These are phyloP conservation scores for Nemania sp. DNA, from an alignment of 2,329 filamentous ascomycete species.

Conservation along the genomic window DNA sequence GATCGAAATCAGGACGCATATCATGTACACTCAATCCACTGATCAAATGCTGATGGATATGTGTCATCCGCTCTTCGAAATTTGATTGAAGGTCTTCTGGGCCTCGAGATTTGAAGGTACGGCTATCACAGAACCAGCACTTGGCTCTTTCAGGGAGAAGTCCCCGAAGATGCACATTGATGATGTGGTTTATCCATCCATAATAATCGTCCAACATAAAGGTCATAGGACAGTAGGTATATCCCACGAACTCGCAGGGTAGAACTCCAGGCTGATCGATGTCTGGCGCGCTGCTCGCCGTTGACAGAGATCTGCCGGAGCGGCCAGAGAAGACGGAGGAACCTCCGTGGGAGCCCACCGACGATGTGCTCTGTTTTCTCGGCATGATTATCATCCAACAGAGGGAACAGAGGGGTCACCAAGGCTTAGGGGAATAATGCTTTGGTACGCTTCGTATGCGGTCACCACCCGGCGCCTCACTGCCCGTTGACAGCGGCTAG, in stretches of 20 bases:
- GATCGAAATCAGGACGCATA: slow-evolving; percentile 88
- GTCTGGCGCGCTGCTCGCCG: neutral
- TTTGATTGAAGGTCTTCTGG: slow-evolving; percentile 26
- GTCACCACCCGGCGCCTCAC: neutral
- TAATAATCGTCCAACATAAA: slow-evolving; percentile 46
- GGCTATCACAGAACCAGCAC: slow-evolving; percentile 56
- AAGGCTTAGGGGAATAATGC: neutral
- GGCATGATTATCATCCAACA: slow-evolving; percentile 7
- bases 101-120: slow-evolving; percentile 36
- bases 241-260: slow-evolving; percentile 51
- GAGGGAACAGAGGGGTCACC: neutral
- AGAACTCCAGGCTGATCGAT: slow-evolving; percentile 28
- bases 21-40: slow-evolving; percentile 24
- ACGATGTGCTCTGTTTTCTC: slow-evolving; percentile 6
- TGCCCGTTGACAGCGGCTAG: neutral
- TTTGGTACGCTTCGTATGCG: neutral
- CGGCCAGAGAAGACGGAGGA: neutral
- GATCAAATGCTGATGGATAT: slow-evolving; percentile 53
- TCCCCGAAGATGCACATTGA: slow-evolving; percentile 41
- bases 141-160: slow-evolving; percentile 42
- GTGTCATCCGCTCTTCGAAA: slow-evolving; percentile 50
- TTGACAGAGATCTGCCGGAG: neutral
- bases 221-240: slow-evolving; percentile 40
- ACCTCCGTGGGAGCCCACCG: neutral
- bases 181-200: slow-evolving; percentile 53